A percentile compares a stretch with the other conserved stretches of the same genome.
Conservation (phyloP, 2,329 filamentous ascomycete genomes). For the Alternaria triticina region DNA sequence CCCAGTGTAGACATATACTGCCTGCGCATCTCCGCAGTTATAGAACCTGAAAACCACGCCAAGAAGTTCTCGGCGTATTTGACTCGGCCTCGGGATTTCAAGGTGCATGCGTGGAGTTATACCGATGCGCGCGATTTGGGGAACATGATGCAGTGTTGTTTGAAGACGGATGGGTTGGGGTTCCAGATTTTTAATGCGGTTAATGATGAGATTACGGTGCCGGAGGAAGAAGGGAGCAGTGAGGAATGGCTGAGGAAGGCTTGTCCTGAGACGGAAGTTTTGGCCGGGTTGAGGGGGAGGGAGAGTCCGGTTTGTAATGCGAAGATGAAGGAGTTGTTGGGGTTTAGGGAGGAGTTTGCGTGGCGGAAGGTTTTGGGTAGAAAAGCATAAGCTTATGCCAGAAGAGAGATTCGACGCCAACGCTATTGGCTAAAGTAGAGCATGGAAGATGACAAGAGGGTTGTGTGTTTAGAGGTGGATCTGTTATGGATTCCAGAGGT, state of each 20-base stretch:
- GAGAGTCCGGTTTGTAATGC: slow-evolving; percentile 65
- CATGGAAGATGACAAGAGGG: not conserved
- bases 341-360: slow-evolving; percentile 63
- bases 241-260: slow-evolving; percentile 57
- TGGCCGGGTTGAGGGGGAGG: slow-evolving; percentile 59
- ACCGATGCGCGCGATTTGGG: slow-evolving; percentile 66
- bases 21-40: slow-evolving; percentile 64
- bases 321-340: slow-evolving; percentile 64
- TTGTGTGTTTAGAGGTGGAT: not conserved
- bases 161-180: slow-evolving; percentile 62
- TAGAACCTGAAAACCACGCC: slow-evolving; percentile 64
- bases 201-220: slow-evolving; percentile 63
- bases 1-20: slow-evolving; percentile 62
- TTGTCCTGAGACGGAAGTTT: slow-evolving; percentile 58
- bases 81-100: slow-evolving; percentile 55
- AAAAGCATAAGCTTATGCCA: not conserved
- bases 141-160: slow-evolving; percentile 61
- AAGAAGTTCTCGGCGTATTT: slow-evolving; percentile 58
- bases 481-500: not conserved
- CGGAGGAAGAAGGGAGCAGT: slow-evolving; percentile 46
- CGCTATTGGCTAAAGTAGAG: not conserved
- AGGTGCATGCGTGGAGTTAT: slow-evolving; percentile 66
- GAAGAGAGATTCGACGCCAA: no score
- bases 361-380: slow-evolving; percentile 48
- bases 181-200: slow-evolving; percentile 70